These are phyloP conservation scores for Verruconis gallopava DNA, from an alignment of 2,329 filamentous ascomycete species.

Conservation along the genomic window DNA sequence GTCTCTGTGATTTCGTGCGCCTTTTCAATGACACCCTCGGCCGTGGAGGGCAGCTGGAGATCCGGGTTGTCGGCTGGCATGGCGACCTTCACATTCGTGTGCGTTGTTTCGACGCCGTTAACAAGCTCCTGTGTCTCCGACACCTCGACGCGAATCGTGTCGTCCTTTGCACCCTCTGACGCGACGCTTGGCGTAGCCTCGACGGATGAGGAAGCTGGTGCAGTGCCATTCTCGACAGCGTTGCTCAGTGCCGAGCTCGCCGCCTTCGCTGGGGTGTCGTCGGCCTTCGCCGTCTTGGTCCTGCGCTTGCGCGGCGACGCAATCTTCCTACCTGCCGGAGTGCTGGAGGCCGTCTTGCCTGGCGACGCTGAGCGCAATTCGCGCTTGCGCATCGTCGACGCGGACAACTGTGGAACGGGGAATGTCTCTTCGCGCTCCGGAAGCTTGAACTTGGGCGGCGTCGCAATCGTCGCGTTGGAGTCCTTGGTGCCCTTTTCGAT, in stretches of 20 bases:
- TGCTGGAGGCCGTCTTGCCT: conserved; percentile 34
- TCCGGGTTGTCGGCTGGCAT: conserved; percentile 55
- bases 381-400: conserved; percentile 33
- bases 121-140: conserved; percentile 48
- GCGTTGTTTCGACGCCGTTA: conserved; percentile 52
- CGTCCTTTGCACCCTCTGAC: conserved; percentile 17
- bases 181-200: conserved; percentile 6
- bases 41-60: conserved; percentile 62
- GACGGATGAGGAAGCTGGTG: conserved; percentile 3
- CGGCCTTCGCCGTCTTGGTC: conserved; percentile 15
- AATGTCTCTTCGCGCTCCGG: conserved; percentile 24
- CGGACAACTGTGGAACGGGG: conserved; percentile 12
- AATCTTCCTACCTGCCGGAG: conserved; percentile 35
- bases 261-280: conserved; percentile 30
- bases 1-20: conserved; percentile 81
- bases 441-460: conserved; percentile 68
- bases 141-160: conserved; percentile 55
- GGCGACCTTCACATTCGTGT: conserved; percentile 63
- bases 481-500: conserved; percentile 55
- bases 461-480: conserved; percentile 52
- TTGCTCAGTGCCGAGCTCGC: conserved; percentile 30
- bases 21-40: conserved; percentile 69
- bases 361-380: conserved; percentile 48
- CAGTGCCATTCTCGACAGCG: conserved; percentile 20
- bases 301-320: conserved; percentile 24